These are phyloP conservation scores for Breynia disticha DNA, from an alignment of 441 rosid species.

Conservation along the genomic window DNA sequence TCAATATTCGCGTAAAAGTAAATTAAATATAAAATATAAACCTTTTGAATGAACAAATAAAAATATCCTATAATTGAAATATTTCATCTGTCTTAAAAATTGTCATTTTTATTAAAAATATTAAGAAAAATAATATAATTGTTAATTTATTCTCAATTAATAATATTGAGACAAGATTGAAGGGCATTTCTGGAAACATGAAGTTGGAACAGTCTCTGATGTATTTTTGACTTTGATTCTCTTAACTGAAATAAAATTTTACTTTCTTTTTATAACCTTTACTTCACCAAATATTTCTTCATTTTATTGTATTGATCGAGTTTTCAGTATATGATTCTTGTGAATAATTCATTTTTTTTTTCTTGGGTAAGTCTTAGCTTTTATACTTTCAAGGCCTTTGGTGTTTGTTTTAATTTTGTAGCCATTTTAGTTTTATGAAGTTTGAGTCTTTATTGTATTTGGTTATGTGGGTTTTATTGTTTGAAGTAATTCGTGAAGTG, in stretches of 20 bases:
- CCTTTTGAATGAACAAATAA: no score
- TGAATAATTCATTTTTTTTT: not conserved
- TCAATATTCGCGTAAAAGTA: no score
- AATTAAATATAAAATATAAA: no score
- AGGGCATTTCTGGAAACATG: not conserved
- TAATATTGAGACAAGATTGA: not conserved
- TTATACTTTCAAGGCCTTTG: not conserved
- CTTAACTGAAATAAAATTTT: no score
- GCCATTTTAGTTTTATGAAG: not conserved
- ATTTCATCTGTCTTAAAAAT: no score
- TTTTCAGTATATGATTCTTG: not conserved
- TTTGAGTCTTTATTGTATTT: not conserved
- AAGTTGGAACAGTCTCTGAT: not conserved
- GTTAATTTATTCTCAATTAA: no score
- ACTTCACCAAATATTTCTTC: not conserved
- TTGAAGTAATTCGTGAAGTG: slow-evolving; percentile 2
- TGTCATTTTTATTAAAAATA: not conserved
- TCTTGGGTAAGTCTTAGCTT: not conserved
- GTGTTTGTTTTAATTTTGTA: not conserved
- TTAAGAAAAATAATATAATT: no score
- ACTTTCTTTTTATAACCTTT: no score
- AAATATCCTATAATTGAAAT: no score
- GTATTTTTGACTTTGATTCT: not conserved
- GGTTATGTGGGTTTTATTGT: slow-evolving; percentile 6
- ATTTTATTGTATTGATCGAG: not conserved